A percentile compares a stretch with the other conserved stretches of the same genome.
phyloP scores from a whole-genome alignment of 140 eudicot genomes.

The Cichorium intybus region DNA sequence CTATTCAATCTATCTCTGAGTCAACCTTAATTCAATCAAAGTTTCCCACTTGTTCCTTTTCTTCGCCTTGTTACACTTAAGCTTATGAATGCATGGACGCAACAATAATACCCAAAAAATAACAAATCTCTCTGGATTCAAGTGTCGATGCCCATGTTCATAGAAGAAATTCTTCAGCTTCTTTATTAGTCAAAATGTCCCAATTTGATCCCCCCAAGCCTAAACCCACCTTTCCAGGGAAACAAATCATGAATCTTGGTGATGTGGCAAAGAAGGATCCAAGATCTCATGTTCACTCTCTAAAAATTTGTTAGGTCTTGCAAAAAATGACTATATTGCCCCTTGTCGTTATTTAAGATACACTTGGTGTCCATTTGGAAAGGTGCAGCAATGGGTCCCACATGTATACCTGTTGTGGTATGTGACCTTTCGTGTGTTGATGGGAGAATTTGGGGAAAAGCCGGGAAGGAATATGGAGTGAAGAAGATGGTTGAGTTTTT shows the following conservation, averaged over 20 bases:
- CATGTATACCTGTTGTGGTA: constrained; percentile 43
- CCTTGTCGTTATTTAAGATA: constrained; percentile 45
- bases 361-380: constrained; percentile 49
- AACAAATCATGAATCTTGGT: no score
- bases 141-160: constrained; percentile 57
- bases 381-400: constrained; percentile 25
- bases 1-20: constrained; percentile 37
- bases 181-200: no score
- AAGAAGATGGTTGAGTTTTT: constrained; percentile 92
- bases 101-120: constrained; percentile 50
- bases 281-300: constrained; percentile 57
- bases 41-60: constrained; percentile 31
- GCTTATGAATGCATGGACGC: constrained; percentile 29
- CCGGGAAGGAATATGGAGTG: constrained; percentile 70
- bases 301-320: constrained; percentile 63
- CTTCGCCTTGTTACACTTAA: constrained; percentile 23
- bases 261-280: constrained; percentile 37
- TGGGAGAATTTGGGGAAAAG: constrained; percentile 41
- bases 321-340: constrained; percentile 44
- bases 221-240: no score
- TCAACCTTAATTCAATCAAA: constrained; percentile 39
- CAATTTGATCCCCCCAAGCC: no score
- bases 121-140: constrained; percentile 26
- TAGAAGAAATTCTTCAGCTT: constrained; percentile 69
- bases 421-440: constrained; percentile 51